phyloP scores from a whole-genome alignment of 352 stramenopile species.

The Thalassiosira ordinaria region DNA sequence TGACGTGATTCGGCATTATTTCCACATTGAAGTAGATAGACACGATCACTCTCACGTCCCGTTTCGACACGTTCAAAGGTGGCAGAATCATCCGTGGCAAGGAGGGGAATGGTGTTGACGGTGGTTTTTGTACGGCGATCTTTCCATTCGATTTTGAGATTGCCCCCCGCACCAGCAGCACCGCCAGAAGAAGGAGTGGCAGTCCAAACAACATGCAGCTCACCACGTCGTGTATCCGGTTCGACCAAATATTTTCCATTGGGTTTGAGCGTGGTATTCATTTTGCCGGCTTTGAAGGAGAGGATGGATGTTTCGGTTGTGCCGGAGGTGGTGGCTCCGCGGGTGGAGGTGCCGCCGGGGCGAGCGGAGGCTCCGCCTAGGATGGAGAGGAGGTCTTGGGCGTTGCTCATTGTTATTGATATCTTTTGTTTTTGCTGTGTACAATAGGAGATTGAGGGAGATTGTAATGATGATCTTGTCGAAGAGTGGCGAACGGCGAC shows the following conservation, averaged over 20 bases:
- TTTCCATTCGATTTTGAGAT: conserved; percentile 71
- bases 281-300: conserved; percentile 73
- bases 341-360: not conserved
- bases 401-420: conserved; percentile 40
- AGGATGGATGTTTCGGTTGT: conserved; percentile 60
- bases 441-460: too few relatives aligned
- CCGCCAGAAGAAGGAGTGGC: not conserved
- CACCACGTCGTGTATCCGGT: conserved; percentile 65
- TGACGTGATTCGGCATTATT: conserved; percentile 11
- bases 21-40: conserved; percentile 55
- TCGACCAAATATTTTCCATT: conserved; percentile 69
- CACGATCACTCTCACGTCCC: conserved; percentile 46
- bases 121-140: conserved; percentile 72
- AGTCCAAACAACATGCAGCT: conserved; percentile 66
- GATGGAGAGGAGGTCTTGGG: conserved; percentile 42
- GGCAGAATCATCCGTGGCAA: conserved; percentile 30
- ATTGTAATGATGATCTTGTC: too few relatives aligned
- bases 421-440: too few relatives aligned
- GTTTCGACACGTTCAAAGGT: conserved; percentile 60
- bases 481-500: too few relatives aligned
- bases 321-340: not conserved
- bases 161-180: conserved; percentile 18
- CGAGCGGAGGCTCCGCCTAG: conserved; percentile 9
- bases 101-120: conserved; percentile 52
- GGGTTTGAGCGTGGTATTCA: conserved; percentile 55